Evolutionary conservation across 2,329 filamentous ascomycete species (phyloP).

Genomic region (Bisporella sp.): DNA sequence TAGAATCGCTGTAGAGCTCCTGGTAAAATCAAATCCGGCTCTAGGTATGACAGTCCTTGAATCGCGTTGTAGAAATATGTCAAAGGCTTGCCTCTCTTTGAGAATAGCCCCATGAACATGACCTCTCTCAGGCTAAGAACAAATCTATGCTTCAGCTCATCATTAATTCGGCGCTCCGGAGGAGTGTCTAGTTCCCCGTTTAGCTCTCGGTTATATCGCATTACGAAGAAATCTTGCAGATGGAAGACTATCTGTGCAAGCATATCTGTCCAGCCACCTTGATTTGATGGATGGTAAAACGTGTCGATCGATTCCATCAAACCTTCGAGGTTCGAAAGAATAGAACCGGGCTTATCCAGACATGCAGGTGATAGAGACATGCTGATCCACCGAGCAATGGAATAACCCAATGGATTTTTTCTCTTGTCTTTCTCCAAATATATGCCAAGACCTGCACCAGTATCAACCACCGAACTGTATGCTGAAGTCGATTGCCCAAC

Average conservation of each 20-base stretch:
- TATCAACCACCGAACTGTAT: slow-evolving; percentile 74
- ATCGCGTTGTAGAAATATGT: slow-evolving; percentile 87
- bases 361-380: slow-evolving; percentile 87
- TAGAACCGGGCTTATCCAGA: slow-evolving; percentile 68
- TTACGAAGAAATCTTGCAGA: slow-evolving; percentile 91
- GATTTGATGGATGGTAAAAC: slow-evolving; percentile 97
- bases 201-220: slow-evolving; percentile 93
- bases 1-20: slow-evolving; percentile 95
- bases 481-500: slow-evolving; percentile 93
- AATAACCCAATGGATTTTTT: slow-evolving; percentile 86
- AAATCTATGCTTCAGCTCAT: slow-evolving; percentile 79
- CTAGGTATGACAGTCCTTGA: slow-evolving; percentile 82
- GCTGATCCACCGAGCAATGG: slow-evolving; percentile 87
- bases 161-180: slow-evolving; percentile 68
- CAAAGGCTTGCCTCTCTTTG: slow-evolving; percentile 87
- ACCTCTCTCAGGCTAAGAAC: slow-evolving; percentile 86
- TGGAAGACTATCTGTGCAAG: slow-evolving; percentile 88
- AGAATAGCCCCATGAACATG: slow-evolving; percentile 96
- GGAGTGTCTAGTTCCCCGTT: slow-evolving; percentile 88
- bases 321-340: slow-evolving; percentile 79
- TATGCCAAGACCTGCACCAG: slow-evolving; percentile 73
- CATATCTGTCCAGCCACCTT: slow-evolving; percentile 84
- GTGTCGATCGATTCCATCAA: slow-evolving; percentile 94
- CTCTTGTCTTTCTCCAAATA: slow-evolving; percentile 89
- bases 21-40: slow-evolving; percentile 85